These are phyloP conservation scores for Termitomyces sp. DNA, from an alignment of 768 basidiomycete genomes.

Conservation along the genomic window DNA sequence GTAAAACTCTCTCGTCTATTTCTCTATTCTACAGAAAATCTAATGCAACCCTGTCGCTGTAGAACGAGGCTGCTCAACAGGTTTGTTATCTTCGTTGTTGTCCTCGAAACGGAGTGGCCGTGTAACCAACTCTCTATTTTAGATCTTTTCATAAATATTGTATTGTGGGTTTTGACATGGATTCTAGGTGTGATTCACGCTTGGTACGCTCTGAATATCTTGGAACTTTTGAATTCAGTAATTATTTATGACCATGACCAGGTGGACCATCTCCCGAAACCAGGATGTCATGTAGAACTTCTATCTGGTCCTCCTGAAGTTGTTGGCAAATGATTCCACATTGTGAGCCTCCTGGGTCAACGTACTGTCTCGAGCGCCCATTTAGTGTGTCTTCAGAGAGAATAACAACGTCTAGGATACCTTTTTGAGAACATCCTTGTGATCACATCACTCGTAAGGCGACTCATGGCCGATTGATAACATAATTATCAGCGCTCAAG, in stretches of 20 bases:
- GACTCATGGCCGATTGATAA: too few relatives aligned
- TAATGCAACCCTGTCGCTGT: not conserved
- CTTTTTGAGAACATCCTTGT: not conserved
- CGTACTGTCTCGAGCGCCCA: not conserved
- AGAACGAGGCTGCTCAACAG: slow-evolving; percentile 13
- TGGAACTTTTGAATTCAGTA: not conserved
- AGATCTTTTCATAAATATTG: slow-evolving; percentile 34
- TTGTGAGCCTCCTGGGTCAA: not conserved
- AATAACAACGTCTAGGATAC: not conserved
- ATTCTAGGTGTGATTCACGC: slow-evolving; percentile 50
- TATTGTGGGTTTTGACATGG: slow-evolving; percentile 41
- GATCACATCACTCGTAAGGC: too few relatives aligned
- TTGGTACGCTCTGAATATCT: not conserved
- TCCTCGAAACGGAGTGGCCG: not conserved
- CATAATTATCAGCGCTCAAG: too few relatives aligned
- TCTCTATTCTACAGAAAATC: not conserved
- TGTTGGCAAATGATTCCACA: too few relatives aligned
- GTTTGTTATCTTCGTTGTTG: slow-evolving; percentile 3
- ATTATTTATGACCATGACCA: not conserved
- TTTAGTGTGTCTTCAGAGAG: too few relatives aligned
- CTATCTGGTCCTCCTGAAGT: not conserved
- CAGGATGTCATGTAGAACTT: not conserved
- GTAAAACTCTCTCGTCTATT: not conserved
- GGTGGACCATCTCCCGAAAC: not conserved
- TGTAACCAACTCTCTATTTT: not conserved